These are phyloP conservation scores for Tylopilus plumbeoviolaceoides DNA, from an alignment of 768 basidiomycete genomes.

Conservation along the genomic window DNA sequence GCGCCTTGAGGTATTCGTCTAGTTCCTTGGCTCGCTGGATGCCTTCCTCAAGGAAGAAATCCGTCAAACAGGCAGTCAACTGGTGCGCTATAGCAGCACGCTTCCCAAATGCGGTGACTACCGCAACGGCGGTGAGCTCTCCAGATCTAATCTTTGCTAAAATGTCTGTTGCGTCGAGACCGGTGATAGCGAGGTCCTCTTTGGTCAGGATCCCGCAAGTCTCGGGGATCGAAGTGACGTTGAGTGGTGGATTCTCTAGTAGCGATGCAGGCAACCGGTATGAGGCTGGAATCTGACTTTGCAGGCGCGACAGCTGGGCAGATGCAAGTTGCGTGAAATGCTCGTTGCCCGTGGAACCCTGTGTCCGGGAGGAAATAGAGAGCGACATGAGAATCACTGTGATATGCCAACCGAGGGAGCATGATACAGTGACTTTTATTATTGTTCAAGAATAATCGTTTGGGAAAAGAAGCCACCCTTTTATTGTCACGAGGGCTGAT, in stretches of 20 bases:
- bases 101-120: constrained; percentile 42
- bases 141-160: constrained; percentile 26
- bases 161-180: constrained; percentile 35
- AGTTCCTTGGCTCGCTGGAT: constrained; percentile 38
- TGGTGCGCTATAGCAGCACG: constrained; percentile 53
- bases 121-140: constrained; percentile 36
- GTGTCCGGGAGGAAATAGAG: constrained; percentile 16
- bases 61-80: constrained; percentile 37
- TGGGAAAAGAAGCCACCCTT: no score
- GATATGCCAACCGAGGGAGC: background rate
- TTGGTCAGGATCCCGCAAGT: constrained; percentile 30
- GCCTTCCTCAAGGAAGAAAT: constrained; percentile 44
- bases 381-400: constrained; percentile 9
- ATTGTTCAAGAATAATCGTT: no score
- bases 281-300: constrained; percentile 22
- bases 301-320: constrained; percentile 18
- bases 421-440: background rate
- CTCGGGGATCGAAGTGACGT: constrained; percentile 32
- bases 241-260: constrained; percentile 24
- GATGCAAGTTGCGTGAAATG: constrained; percentile 17
- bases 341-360: constrained; percentile 21
- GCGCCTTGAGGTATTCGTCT: constrained; percentile 35
- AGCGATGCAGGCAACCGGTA: constrained; percentile 15
- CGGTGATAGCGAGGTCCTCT: constrained; percentile 34
- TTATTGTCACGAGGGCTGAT: no score